These are phyloP conservation scores for Tetrahymena elliotti DNA, from an alignment of 73 alveolate genomes.

Conservation along the genomic window DNA sequence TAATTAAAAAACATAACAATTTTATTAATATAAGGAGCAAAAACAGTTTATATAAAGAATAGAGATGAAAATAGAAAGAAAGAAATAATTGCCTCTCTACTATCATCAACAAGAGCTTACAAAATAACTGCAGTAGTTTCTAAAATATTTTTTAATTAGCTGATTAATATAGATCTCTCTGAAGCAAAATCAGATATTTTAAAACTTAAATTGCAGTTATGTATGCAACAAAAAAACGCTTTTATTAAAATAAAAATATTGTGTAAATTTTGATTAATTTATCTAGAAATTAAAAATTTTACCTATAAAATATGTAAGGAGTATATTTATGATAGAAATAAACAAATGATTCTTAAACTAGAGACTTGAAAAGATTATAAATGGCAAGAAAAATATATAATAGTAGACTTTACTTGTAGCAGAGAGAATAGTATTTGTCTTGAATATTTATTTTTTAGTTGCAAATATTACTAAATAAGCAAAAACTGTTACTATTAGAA, in stretches of 20 bases:
- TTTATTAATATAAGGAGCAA: not conserved
- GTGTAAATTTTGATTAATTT: no score
- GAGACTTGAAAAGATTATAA: not conserved
- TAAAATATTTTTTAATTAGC: no score
- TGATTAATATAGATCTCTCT: not conserved
- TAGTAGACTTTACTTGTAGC: not conserved
- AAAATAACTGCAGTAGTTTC: not conserved
- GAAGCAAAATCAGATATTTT: not conserved
- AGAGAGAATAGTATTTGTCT: not conserved
- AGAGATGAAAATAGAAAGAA: not conserved
- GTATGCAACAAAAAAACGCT: not conserved
- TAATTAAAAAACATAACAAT: not conserved
- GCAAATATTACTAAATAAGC: not conserved
- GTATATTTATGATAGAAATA: not conserved
- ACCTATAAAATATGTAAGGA: not conserved
- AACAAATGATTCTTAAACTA: not conserved
- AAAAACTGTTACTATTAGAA: not conserved
- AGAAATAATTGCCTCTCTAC: not conserved
- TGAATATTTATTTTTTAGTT: no score
- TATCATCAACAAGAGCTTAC: not conserved
- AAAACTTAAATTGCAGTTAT: not conserved
- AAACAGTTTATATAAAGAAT: no score
- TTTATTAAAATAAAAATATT: no score
- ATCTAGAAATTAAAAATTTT: not conserved
- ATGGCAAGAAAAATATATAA: not conserved